Conservation (phyloP, 2,329 filamentous ascomycete species). For the Alternaria alternata region DNA sequence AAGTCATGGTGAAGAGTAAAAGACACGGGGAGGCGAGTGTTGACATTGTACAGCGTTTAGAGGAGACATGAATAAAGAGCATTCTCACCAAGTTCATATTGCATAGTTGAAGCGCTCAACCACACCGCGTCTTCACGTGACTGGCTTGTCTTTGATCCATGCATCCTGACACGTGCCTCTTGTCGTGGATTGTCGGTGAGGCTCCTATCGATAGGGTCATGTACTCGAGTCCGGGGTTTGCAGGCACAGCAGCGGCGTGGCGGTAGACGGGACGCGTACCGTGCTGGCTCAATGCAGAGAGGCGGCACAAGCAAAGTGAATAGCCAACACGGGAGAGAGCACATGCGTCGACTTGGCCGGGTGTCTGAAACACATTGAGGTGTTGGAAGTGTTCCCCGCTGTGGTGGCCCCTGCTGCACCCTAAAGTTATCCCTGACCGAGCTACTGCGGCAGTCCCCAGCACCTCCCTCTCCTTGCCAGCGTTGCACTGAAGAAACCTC, state of each 20-base stretch:
- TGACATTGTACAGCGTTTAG: no score
- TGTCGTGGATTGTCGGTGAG: background rate
- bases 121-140: constrained; percentile 5
- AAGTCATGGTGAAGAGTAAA: no score
- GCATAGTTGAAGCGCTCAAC: no score
- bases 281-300: background rate
- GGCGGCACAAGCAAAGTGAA: background rate
- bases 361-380: constrained; percentile 11
- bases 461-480: constrained; percentile 25
- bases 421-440: constrained; percentile 41
- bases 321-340: background rate
- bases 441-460: constrained; percentile 28
- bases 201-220: constrained; percentile 5
- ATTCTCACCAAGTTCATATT: no score
- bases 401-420: constrained; percentile 13
- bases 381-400: constrained; percentile 13
- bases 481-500: constrained; percentile 26
- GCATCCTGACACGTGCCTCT: background rate
- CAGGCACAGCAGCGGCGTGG: background rate
- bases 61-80: no score
- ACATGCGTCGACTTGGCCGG: background rate
- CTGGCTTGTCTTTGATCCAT: constrained; percentile 3
- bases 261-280: background rate
- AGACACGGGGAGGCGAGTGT: no score
- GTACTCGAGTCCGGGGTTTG: background rate